These are phyloP conservation scores for Tripterygium wilfordii DNA, from an alignment of 177 flowering plant genomes.

Conservation along the genomic window DNA sequence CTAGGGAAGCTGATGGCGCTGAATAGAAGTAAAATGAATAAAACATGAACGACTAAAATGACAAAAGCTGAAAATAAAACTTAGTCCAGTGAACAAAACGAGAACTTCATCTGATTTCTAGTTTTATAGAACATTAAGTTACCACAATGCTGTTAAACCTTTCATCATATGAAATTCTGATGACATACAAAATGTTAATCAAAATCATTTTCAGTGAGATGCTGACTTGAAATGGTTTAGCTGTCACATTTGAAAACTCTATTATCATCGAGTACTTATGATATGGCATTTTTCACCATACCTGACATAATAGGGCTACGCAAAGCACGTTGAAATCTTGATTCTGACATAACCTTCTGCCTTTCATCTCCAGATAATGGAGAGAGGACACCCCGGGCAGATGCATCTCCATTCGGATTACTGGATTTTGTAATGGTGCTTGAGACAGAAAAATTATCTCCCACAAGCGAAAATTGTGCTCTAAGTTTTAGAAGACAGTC, in stretches of 20 bases:
- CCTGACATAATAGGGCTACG: conserved; percentile 50
- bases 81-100: neutral
- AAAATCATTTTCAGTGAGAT: no score
- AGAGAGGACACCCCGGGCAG: conserved; percentile 15
- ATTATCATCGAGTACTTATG: no score
- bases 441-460: conserved; percentile 18
- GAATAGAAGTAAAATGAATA: neutral
- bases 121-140: no score
- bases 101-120: no score
- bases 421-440: conserved; percentile 7
- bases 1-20: conserved; percentile 42
- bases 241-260: no score
- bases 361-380: conserved; percentile 36
- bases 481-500: conserved; percentile 48
- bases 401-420: conserved; percentile 13
- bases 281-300: conserved; percentile 36
- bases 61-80: neutral
- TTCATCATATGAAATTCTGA: no score
- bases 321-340: conserved; percentile 38
- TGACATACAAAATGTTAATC: no score
- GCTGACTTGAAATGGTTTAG: no score
- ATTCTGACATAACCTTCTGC: conserved; percentile 28
- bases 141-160: no score
- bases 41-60: neutral
- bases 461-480: conserved; percentile 25